phyloP scores from a whole-genome alignment of 2,329 filamentous ascomycete species.

The Ophiostoma angusticollis region DNA sequence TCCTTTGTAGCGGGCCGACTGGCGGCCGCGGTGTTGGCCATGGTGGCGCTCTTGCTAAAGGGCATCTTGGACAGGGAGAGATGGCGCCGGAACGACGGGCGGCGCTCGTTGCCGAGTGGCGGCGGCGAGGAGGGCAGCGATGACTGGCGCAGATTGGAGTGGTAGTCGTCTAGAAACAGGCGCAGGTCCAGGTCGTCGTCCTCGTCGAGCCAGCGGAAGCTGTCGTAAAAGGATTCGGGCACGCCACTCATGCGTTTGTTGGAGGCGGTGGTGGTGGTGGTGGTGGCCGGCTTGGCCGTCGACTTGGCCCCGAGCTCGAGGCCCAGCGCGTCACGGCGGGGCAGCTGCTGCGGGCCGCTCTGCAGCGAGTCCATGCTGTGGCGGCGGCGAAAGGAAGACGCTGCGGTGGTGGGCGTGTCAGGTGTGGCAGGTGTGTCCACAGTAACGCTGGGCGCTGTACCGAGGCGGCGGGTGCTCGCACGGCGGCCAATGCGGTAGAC shows the following conservation, averaged over 20 bases:
- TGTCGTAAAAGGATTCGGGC: conserved; percentile 48
- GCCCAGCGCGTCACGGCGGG: conserved; percentile 4
- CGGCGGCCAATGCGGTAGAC: conserved; percentile 34
- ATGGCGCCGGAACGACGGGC: conserved; percentile 55
- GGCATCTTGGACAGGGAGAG: conserved; percentile 58
- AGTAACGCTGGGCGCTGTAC: conserved; percentile 17
- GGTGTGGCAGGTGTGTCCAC: no score
- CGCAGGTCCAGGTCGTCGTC: conserved; percentile 56
- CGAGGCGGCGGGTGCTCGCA: conserved; percentile 21
- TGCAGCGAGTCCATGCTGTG: conserved; percentile 10
- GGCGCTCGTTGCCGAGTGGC: conserved; percentile 30
- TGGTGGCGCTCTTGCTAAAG: conserved; percentile 42
- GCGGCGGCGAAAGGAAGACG: conserved; percentile 8
- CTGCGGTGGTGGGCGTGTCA: conserved; percentile 7
- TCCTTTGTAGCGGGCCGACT: conserved; percentile 36
- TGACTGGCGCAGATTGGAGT: conserved; percentile 43
- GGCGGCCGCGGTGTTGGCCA: conserved; percentile 8
- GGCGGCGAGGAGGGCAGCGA: conserved; percentile 20
- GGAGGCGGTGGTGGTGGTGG: no score
- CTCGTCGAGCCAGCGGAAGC: conserved; percentile 62
- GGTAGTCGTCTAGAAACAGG: conserved; percentile 57
- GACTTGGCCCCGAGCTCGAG: background rate
- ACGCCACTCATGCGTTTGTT: conserved; percentile 18
- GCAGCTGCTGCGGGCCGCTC: conserved; percentile 3
- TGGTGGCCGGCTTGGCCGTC: background rate